phyloP scores from a whole-genome alignment of 371 early-diverging fungal species.

The Rhizopus microsporus region DNA sequence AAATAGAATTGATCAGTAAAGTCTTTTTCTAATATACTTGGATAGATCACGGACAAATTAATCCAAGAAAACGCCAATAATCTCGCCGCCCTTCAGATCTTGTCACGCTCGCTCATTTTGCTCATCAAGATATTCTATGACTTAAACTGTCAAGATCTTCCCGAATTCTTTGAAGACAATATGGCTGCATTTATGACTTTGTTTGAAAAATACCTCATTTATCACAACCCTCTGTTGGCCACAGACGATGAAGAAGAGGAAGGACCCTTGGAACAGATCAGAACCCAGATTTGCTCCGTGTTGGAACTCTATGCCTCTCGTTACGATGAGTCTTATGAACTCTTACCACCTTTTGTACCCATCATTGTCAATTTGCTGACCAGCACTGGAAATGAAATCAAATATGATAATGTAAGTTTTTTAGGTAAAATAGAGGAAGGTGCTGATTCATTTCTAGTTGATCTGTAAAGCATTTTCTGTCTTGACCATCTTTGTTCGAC shows the following conservation, averaged over 20 bases:
- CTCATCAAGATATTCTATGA: constrained; percentile 88
- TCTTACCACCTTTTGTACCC: constrained; percentile 78
- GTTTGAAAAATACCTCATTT: constrained; percentile 84
- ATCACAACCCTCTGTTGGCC: constrained; percentile 72
- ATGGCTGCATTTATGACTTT: constrained; percentile 74
- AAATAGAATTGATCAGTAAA: neutral
- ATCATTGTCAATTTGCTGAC: constrained; percentile 87
- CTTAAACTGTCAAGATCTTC: constrained; percentile 93
- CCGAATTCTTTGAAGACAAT: constrained; percentile 95
- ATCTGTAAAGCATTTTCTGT: constrained; percentile 89
- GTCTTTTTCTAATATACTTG: neutral
- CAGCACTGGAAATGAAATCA: constrained; percentile 64
- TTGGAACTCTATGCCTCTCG: constrained; percentile 85
- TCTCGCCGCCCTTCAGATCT: constrained; percentile 59
- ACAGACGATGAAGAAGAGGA: constrained; percentile 86
- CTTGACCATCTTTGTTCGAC: constrained; percentile 85
- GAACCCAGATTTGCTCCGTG: constrained; percentile 88
- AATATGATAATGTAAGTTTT: constrained; percentile 74
- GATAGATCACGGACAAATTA: constrained; percentile 77
- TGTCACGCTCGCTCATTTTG: constrained; percentile 77
- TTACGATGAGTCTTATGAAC: constrained; percentile 87
- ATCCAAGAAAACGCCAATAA: constrained; percentile 72
- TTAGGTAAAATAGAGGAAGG: constrained; percentile 22
- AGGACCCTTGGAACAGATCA: constrained; percentile 84
- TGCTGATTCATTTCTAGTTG: constrained; percentile 47